phyloP scores from a whole-genome alignment of 2,329 filamentous ascomycete species.

The Sarocladium oryzae region DNA sequence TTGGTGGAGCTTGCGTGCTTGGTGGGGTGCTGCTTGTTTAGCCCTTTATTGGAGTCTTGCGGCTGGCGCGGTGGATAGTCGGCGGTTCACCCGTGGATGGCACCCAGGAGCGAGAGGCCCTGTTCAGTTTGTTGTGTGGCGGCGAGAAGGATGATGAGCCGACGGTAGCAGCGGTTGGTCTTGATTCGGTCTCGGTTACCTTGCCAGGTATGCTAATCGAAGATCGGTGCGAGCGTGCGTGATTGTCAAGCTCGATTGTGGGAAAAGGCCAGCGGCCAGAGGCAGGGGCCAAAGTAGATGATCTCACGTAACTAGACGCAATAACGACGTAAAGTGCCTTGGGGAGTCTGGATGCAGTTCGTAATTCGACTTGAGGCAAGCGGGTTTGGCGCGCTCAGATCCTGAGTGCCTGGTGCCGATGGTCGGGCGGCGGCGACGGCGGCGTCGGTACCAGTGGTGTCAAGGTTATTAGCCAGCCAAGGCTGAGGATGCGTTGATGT shows the following conservation, averaged over 20 bases:
- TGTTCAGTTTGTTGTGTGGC: background rate
- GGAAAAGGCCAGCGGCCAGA: background rate
- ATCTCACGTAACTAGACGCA: background rate
- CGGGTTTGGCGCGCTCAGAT: conserved; percentile 7
- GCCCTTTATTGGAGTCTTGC: conserved; percentile 8
- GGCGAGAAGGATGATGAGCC: conserved; percentile 1
- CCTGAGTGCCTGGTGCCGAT: background rate
- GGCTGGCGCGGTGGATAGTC: conserved; percentile 8
- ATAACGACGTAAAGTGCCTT: background rate
- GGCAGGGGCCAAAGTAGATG: background rate
- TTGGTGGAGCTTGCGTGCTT: conserved; percentile 7
- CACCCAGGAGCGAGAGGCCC: background rate
- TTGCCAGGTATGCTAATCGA: background rate
- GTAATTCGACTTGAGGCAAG: conserved; percentile 2
- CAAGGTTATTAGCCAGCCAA: background rate
- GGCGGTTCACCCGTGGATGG: background rate
- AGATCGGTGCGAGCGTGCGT: background rate
- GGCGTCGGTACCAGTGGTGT: background rate
- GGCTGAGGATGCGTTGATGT: background rate
- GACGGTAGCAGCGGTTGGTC: background rate
- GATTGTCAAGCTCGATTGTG: background rate
- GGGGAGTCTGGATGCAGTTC: background rate
- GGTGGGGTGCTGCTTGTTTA: conserved; percentile 6
- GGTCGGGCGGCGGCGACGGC: background rate
- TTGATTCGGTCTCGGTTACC: background rate